phyloP scores from a whole-genome alignment of 1,139 yeast species.

The Suhomyces chickasaworum region DNA sequence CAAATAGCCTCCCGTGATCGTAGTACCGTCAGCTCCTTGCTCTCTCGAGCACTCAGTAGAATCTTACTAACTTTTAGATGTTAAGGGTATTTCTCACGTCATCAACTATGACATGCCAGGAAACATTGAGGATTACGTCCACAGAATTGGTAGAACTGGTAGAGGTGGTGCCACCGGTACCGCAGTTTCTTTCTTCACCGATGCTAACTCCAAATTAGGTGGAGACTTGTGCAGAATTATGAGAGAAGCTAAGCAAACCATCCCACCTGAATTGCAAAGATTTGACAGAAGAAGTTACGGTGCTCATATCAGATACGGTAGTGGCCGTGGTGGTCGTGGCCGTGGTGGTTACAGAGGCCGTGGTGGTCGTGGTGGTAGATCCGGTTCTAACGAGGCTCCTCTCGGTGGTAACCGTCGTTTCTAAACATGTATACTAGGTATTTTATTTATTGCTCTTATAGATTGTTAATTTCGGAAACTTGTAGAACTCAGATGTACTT shows the following conservation, averaged over 20 bases:
- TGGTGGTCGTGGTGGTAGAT: slow-evolving; percentile 48
- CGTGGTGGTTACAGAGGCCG: slow-evolving; percentile 45
- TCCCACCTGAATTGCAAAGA: slow-evolving; percentile 66
- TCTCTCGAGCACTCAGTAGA: slow-evolving; percentile 3
- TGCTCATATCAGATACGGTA: slow-evolving; percentile 59
- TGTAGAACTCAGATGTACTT: not conserved
- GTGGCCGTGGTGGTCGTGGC: slow-evolving; percentile 62
- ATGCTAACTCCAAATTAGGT: slow-evolving; percentile 83
- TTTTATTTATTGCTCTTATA: slow-evolving; percentile 7
- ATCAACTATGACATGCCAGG: slow-evolving; percentile 97
- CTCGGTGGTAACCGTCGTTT: slow-evolving; percentile 29
- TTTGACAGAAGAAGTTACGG: slow-evolving; percentile 58
- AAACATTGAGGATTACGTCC: slow-evolving; percentile 96
- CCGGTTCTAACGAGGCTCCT: slow-evolving; percentile 30
- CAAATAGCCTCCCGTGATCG: slow-evolving; percentile 14
- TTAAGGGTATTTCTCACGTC: slow-evolving; percentile 92
- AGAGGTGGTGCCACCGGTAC: slow-evolving; percentile 98
- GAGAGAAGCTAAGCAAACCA: slow-evolving; percentile 92
- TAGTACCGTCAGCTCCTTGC: slow-evolving; percentile 10
- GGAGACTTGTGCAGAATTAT: slow-evolving; percentile 86
- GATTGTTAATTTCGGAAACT: not conserved
- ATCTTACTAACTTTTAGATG: slow-evolving; percentile 65
- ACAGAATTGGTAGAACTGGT: slow-evolving; percentile 97
- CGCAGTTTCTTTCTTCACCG: slow-evolving; percentile 93
- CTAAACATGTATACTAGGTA: slow-evolving; percentile 14